Base-by-base conservation (phyloP, 345 rosid genomes). In the Eutrema yunnanense region DNA sequence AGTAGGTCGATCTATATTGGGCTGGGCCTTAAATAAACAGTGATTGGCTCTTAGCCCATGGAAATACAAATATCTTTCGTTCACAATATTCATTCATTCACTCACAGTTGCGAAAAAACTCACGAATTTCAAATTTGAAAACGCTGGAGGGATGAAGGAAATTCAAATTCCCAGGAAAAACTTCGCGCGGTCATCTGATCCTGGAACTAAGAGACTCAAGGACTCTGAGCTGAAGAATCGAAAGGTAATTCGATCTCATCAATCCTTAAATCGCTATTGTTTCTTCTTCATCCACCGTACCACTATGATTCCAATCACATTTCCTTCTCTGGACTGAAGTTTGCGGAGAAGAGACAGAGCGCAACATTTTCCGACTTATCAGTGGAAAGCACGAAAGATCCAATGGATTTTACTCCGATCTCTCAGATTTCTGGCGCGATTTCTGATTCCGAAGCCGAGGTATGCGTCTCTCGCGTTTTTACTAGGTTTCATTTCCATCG, bases 361-460 rank as follows among this genome's bases (percentile, higher is more conserved):
- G 72, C 62, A 26, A 50, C 57, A 6, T 65, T 58, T 38, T 77
- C 80, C 34, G 80, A 77, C 1, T 29, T 43, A 3, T 77, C 76
- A n/a, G 27, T 71, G 51, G 67, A 58, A 26, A 34, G 8, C 72
- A 42, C 50, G 49, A 77, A 71, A 30, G 72, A 77, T 71, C 30
- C 49, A 2, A 1, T 7, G 13, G 75, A 76, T 63, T 48, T 7
- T 13, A 32, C 71, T 70, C 66, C 59, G 66, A 71, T 63, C 53
- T 47, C 74, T 54, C 51, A 29, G 46, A 13, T 62, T 46, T 76
- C 75, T 14, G 61, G 67, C 14, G 47, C 16, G 5, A 56, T 70
- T 7, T 76, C 80, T 34, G 80, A 76, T 43, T 59, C 71, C 63
- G 80, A 77, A 10, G 80, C 68, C 3, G 76, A 77, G 76, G 80